phyloP scores from a whole-genome alignment of 345 rosid species.

The Carallia pectinifolia region DNA sequence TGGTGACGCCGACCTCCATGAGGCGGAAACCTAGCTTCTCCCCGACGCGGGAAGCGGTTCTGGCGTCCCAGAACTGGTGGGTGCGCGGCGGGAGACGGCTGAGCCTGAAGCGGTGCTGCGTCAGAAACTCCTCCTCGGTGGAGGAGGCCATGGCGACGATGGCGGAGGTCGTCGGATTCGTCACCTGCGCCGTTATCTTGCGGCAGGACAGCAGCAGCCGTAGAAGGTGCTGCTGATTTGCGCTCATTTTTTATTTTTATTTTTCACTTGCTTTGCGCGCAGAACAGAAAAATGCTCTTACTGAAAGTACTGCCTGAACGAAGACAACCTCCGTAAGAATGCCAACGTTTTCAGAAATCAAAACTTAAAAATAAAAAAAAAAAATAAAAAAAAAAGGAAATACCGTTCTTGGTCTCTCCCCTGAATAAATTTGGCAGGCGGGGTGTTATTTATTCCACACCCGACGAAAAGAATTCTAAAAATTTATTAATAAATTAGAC shows the following conservation, averaged over 20 bases:
- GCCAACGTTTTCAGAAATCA: too few relatives aligned
- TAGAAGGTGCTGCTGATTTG: slow-evolving; percentile 56
- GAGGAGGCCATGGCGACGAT: slow-evolving; percentile 93
- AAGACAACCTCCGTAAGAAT: too few relatives aligned
- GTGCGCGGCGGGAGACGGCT: slow-evolving; percentile 57
- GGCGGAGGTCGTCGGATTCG: slow-evolving; percentile 50
- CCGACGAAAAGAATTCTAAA: too few relatives aligned
- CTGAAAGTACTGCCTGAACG: too few relatives aligned
- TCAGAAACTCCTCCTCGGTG: slow-evolving; percentile 64
- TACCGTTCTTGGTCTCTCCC: too few relatives aligned
- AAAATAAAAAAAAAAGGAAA: too few relatives aligned
- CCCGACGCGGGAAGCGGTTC: slow-evolving; percentile 77
- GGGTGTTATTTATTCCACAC: too few relatives aligned
- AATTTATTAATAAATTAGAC: too few relatives aligned
- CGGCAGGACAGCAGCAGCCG: slow-evolving; percentile 82
- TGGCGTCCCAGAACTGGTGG: slow-evolving; percentile 60
- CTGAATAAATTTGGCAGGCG: too few relatives aligned
- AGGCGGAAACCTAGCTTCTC: slow-evolving; percentile 73
- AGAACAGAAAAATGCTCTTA: neutral
- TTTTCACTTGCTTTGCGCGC: too few relatives aligned
- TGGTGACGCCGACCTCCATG: slow-evolving; percentile 55
- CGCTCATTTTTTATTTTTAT: slow-evolving; percentile 8
- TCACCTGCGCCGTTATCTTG: slow-evolving; percentile 79
- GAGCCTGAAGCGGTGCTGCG: slow-evolving; percentile 63
- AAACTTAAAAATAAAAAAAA: too few relatives aligned